Percentiles rank a stretch among this genome's conserved stretches.
Evolutionary conservation across 1,284 basidiomycete genomes (phyloP).

Genomic region (Peniophora sp.): DNA sequence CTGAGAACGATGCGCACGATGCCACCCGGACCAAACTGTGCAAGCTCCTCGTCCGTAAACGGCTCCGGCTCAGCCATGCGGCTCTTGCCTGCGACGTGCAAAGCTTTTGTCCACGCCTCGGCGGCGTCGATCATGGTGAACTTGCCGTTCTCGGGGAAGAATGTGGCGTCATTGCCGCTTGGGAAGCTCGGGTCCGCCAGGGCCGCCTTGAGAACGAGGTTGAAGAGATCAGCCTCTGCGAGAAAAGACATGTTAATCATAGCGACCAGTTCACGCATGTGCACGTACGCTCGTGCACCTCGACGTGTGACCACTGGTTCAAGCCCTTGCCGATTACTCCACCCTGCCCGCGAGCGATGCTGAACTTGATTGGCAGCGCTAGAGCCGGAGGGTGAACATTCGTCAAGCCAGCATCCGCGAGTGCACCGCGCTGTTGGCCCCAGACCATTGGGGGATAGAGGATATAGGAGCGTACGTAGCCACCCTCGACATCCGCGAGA

Average conservation of each 20-base stretch:
- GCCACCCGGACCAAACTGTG: constrained; percentile 4
- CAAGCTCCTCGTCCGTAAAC: constrained; percentile 11
- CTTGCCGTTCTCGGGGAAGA: constrained; percentile 14
- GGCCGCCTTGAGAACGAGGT: constrained; percentile 11
- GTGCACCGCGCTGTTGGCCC: constrained; percentile 32
- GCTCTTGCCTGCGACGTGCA: constrained; percentile 28
- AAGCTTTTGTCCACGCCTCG: constrained; percentile 30
- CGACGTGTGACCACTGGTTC: constrained; percentile 36
- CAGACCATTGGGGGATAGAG: constrained; percentile 41
- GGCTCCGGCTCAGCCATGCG: constrained; percentile 9
- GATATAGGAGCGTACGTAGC: constrained; percentile 37
- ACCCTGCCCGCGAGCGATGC: constrained; percentile 20
- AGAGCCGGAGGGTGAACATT: constrained; percentile 38
- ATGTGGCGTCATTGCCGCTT: constrained; percentile 15
- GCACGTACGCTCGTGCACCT: constrained; percentile 33
- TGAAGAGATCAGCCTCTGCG: constrained; percentile 10
- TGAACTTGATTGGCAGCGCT: constrained; percentile 28
- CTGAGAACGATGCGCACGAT: constrained; percentile 1
- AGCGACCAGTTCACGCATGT: background rate
- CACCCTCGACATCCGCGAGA: constrained; percentile 36
- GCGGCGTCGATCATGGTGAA: constrained; percentile 29
- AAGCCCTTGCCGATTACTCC: constrained; percentile 24
- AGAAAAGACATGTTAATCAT: background rate
- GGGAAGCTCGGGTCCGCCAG: constrained; percentile 4
- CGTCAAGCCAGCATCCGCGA: constrained; percentile 37